Conservation (phyloP, 306 rosid species). For the Vigna hirtella region DNA sequence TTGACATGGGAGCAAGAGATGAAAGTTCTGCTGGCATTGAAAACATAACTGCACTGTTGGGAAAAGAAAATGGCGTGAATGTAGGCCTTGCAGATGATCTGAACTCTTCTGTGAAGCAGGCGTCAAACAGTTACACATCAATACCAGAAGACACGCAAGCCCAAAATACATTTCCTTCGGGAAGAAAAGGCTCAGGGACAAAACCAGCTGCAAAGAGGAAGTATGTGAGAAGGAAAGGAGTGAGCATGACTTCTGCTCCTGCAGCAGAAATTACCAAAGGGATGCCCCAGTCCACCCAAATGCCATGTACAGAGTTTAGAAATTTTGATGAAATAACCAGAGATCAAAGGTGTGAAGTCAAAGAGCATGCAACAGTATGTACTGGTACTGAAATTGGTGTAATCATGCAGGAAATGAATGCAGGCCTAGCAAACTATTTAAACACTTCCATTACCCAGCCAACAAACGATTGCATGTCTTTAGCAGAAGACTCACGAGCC, state of each 20-base stretch:
- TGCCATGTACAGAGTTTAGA: slow-evolving; percentile 52
- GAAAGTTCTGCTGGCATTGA: slow-evolving; percentile 34
- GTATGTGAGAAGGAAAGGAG: slow-evolving; percentile 31
- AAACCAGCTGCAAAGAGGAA: slow-evolving; percentile 41
- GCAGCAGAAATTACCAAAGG: slow-evolving; percentile 38
- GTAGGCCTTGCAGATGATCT: slow-evolving; percentile 38
- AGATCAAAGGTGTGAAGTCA: slow-evolving; percentile 36
- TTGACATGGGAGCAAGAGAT: slow-evolving; percentile 43
- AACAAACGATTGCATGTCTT: slow-evolving; percentile 38
- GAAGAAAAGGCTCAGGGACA: slow-evolving; percentile 16
- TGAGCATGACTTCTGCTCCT: slow-evolving; percentile 41
- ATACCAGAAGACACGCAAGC: slow-evolving; percentile 39
- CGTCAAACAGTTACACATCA: slow-evolving; percentile 40
- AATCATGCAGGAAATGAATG: slow-evolving; percentile 35
- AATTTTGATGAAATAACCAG: slow-evolving; percentile 34
- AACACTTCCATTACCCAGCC: slow-evolving; percentile 34
- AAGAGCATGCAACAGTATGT: slow-evolving; percentile 33
- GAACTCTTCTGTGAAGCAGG: slow-evolving; percentile 30
- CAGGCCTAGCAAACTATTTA: slow-evolving; percentile 37
- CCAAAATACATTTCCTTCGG: slow-evolving; percentile 25
- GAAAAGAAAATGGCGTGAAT: slow-evolving; percentile 41
- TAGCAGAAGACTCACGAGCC: slow-evolving; percentile 39
- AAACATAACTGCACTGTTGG: neutral
- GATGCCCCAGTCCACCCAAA: slow-evolving; percentile 43
- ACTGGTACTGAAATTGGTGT: slow-evolving; percentile 33